phyloP scores from a whole-genome alignment of 345 rosid species.

The Camelina laxa region DNA sequence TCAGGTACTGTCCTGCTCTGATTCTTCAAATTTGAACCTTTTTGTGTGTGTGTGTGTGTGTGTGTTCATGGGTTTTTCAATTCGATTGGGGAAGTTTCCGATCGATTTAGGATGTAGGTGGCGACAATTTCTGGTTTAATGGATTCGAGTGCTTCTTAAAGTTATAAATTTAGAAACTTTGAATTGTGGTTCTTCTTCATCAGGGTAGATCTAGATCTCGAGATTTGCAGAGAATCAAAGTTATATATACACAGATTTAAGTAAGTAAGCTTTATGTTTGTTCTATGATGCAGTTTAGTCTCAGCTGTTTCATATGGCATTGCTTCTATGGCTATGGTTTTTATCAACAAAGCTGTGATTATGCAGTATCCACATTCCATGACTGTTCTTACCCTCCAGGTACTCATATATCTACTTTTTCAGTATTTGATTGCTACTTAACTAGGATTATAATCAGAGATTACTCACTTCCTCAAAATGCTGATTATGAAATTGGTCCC shows the following conservation, averaged over 20 bases:
- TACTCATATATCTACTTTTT: conserved; percentile 13
- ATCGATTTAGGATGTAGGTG: background rate
- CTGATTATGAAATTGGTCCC: conserved; percentile 1
- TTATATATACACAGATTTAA: background rate
- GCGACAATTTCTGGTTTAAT: background rate
- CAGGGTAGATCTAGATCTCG: conserved; percentile 36
- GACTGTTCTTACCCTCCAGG: conserved; percentile 93
- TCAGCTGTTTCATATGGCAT: conserved; percentile 88
- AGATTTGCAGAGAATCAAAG: conserved; percentile 13
- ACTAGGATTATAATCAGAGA: no score
- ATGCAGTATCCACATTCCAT: conserved; percentile 87
- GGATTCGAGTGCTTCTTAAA: background rate
- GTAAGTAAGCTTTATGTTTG: background rate
- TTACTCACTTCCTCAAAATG: background rate
- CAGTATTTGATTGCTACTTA: background rate
- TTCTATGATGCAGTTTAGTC: conserved; percentile 57
- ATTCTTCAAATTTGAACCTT: background rate
- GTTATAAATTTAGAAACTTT: conserved; percentile 1
- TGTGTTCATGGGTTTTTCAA: background rate
- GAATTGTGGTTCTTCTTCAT: conserved; percentile 17
- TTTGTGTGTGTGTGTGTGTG: background rate
- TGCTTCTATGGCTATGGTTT: conserved; percentile 99
- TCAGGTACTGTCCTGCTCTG: conserved; percentile 37
- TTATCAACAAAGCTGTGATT: conserved; percentile 87
- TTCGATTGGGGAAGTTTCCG: conserved; percentile 2